Evolutionary conservation across 495 filamentous ascomycete species (phyloP).

Genomic region (Aspergillus homomorphus): DNA sequence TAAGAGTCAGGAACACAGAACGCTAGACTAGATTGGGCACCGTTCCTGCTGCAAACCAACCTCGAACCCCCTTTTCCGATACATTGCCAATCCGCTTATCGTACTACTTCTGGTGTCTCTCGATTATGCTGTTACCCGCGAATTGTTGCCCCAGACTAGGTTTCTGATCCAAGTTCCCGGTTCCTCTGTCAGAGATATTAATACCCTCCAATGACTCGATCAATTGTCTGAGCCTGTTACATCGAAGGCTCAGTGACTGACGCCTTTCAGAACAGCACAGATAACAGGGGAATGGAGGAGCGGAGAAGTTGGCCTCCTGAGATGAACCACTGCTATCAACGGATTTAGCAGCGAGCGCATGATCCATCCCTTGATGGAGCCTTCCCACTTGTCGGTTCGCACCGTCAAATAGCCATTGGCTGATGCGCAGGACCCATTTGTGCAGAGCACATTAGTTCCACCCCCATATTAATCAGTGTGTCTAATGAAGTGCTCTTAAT

Average conservation of each 20-base stretch:
- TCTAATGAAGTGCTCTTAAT: background rate
- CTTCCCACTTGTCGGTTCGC: constrained; percentile 17
- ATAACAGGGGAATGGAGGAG: background rate
- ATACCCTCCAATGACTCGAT: constrained; percentile 5
- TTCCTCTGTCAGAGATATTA: background rate
- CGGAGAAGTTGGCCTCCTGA: background rate
- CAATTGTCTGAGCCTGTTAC: background rate
- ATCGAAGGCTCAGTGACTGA: background rate
- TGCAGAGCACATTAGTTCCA: background rate
- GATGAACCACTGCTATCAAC: constrained; percentile 6
- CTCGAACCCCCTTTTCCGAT: constrained; percentile 11
- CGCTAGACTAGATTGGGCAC: constrained; percentile 12
- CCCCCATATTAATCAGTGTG: background rate
- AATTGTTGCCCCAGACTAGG: background rate
- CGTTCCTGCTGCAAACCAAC: constrained; percentile 3
- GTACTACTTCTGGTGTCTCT: background rate
- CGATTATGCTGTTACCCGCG: background rate
- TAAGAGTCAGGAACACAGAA: constrained; percentile 5
- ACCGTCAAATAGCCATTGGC: constrained; percentile 17
- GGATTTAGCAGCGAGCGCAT: background rate
- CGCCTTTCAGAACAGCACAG: background rate
- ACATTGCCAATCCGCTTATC: background rate
- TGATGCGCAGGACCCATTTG: constrained; percentile 1
- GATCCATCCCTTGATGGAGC: constrained; percentile 7
- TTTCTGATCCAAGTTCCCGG: background rate